Evolutionary conservation across 176 grass and related monocot species (phyloP).

Genomic region (Sorghum bicolor): Sorghum_bicolor_NCBIv3 NC_012876.2:60921001-60921500

Average conservation of each 20-base stretch:
- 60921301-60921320: constrained; percentile 30
- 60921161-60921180: neutral
- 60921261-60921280: constrained; percentile 1
- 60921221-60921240: too few relatives aligned
- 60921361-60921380: constrained; percentile 24
- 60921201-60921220: neutral
- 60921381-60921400: neutral
- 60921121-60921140: constrained; percentile 17
- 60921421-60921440: constrained; percentile 3
- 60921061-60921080: neutral
- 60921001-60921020: neutral
- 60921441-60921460: constrained; percentile 3
- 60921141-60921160: constrained; percentile 29
- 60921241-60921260: neutral
- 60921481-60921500: neutral
- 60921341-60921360: constrained; percentile 18
- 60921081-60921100: neutral
- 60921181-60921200: constrained; percentile 19
- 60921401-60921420: neutral
- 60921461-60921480: neutral
- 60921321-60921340: constrained; percentile 29
- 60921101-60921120: neutral
- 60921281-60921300: constrained; percentile 33
- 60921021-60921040: neutral
- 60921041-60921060: neutral